Conservation (phyloP, 495 filamentous ascomycete genomes). For the Penicillium verhagenii region DNA sequence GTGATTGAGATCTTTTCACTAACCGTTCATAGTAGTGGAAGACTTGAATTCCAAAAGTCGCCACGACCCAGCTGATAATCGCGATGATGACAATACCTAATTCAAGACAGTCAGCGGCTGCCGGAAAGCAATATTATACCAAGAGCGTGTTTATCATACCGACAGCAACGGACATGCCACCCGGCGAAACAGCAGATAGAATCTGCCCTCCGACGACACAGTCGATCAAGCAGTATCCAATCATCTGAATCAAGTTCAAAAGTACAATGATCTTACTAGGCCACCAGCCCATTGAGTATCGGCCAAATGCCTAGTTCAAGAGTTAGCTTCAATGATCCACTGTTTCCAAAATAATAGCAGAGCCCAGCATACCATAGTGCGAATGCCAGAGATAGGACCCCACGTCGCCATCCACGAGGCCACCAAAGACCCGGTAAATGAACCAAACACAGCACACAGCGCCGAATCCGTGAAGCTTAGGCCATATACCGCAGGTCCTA, state of each 20-base stretch:
- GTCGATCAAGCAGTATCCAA: constrained; percentile 71
- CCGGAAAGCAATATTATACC: background rate
- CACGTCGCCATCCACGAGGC: constrained; percentile 71
- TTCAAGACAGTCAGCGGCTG: background rate
- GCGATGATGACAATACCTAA: constrained; percentile 68
- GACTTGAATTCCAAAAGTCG: constrained; percentile 70
- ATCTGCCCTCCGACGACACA: constrained; percentile 74
- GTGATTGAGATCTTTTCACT: constrained; percentile 1
- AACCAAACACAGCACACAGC: constrained; percentile 65
- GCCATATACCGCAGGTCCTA: constrained; percentile 66
- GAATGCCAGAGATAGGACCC: constrained; percentile 67
- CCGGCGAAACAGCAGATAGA: constrained; percentile 64
- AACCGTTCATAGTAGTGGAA: constrained; percentile 72
- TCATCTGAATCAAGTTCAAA: constrained; percentile 68
- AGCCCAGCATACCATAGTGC: constrained; percentile 55
- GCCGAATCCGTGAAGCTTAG: constrained; percentile 67
- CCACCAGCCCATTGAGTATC: constrained; percentile 80
- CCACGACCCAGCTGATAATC: constrained; percentile 63
- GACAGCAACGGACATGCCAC: constrained; percentile 62
- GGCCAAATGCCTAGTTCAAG: constrained; percentile 55
- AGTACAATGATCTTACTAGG: constrained; percentile 71
- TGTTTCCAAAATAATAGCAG: background rate
- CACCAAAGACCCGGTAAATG: constrained; percentile 54
- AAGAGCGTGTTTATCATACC: constrained; percentile 43
- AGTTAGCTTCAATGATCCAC: constrained; percentile 3